Evolutionary conservation across 1,284 basidiomycete genomes (phyloP).

Genomic region (Cryptococcus sp.): DNA sequence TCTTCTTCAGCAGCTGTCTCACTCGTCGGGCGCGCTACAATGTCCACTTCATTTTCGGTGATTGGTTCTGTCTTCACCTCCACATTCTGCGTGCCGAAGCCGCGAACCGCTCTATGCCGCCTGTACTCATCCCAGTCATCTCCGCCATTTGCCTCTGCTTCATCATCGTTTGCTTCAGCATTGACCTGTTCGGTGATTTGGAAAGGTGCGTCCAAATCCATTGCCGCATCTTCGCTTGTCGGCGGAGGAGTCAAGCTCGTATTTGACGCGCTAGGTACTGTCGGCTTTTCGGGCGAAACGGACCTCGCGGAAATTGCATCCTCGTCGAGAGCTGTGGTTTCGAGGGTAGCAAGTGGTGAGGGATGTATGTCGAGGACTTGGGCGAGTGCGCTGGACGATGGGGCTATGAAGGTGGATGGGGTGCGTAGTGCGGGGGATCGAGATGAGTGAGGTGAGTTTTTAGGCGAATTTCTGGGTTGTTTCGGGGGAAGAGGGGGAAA

Average conservation of each 20-base stretch:
- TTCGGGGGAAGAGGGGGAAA: slow-evolving; percentile 53
- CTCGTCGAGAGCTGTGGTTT: slow-evolving; percentile 7
- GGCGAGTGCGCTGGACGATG: slow-evolving; percentile 24
- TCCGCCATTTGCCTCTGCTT: slow-evolving; percentile 10
- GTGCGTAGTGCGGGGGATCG: slow-evolving; percentile 9
- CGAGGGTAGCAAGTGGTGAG: neutral
- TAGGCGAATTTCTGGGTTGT: slow-evolving; percentile 40
- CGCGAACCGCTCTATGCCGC: slow-evolving; percentile 30
- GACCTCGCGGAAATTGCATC: slow-evolving; percentile 13
- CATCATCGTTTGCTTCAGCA: slow-evolving; percentile 8
- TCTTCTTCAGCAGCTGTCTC: slow-evolving; percentile 19
- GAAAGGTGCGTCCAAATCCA: slow-evolving; percentile 5
- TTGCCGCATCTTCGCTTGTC: slow-evolving; percentile 33
- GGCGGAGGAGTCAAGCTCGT: slow-evolving; percentile 41
- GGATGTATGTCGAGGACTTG: slow-evolving; percentile 21
- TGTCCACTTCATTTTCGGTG: slow-evolving; percentile 9
- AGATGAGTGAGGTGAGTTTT: slow-evolving; percentile 34
- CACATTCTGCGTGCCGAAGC: slow-evolving; percentile 29
- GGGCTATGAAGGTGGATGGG: neutral
- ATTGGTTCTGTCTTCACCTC: slow-evolving; percentile 43
- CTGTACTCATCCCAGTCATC: slow-evolving; percentile 40
- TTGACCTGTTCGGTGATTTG: slow-evolving; percentile 1
- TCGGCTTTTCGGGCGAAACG: slow-evolving; percentile 10
- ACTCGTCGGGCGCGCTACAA: neutral
- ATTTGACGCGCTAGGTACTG: slow-evolving; percentile 23